These are phyloP conservation scores for Mycosphaerella sp. DNA, from an alignment of 2,329 filamentous ascomycete species.

Conservation along the genomic window DNA sequence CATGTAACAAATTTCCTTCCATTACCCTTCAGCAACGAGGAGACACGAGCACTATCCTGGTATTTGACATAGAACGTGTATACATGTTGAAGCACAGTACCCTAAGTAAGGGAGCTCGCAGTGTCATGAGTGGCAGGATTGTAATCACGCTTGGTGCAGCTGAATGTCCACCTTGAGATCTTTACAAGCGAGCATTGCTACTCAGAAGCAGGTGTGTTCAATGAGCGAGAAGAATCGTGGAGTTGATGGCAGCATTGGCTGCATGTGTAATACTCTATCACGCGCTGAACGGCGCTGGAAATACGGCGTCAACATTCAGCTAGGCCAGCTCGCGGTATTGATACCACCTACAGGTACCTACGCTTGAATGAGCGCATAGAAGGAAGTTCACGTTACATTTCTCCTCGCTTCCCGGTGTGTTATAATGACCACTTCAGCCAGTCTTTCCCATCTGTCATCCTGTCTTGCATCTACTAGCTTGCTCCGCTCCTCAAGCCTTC, in stretches of 20 bases:
- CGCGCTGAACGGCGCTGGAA: slow-evolving; percentile 68
- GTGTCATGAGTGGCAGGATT: slow-evolving; percentile 75
- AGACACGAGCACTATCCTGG: not conserved
- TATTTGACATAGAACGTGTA: no score
- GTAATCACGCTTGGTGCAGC: slow-evolving; percentile 63
- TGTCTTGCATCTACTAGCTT: not conserved
- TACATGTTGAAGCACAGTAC: no score
- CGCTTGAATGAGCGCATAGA: no score
- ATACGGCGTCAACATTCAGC: slow-evolving; percentile 28
- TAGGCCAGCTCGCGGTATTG: slow-evolving; percentile 2
- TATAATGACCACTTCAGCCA: no score
- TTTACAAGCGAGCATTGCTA: not conserved
- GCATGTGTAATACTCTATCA: slow-evolving; percentile 81
- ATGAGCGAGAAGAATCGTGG: slow-evolving; percentile 64
- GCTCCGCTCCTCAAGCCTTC: not conserved
- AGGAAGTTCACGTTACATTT: no score
- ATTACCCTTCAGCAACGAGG: no score
- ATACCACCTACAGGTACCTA: not conserved
- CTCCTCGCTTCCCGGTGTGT: no score
- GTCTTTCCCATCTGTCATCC: not conserved
- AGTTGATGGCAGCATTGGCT: slow-evolving; percentile 71
- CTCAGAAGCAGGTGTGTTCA: slow-evolving; percentile 40
- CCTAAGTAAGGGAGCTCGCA: slow-evolving; percentile 61
- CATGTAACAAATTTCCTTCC: no score
- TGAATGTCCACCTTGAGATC: not conserved